phyloP scores from a whole-genome alignment of 2,329 filamentous ascomycete species.

The Phyllosticta paracitricarpa region DNA sequence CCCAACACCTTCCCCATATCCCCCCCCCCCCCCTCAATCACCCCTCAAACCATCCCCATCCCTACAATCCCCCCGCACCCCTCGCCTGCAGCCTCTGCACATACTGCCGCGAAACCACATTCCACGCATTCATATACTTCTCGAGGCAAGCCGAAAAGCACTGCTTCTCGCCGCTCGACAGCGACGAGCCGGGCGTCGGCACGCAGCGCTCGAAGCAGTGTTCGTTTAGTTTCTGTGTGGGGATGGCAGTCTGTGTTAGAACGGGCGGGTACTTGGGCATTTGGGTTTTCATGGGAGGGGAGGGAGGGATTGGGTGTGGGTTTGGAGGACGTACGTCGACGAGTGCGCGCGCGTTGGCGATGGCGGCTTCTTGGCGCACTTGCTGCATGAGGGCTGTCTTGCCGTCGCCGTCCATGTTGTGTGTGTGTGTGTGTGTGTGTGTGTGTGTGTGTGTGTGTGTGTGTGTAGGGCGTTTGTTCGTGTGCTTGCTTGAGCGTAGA shows the following conservation, averaged over 20 bases:
- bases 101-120: constrained; percentile 41
- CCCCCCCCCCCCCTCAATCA: neutral
- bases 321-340: constrained; percentile 33
- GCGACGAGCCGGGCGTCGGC: constrained; percentile 40
- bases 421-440: neutral
- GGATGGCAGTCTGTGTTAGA: too few relatives aligned
- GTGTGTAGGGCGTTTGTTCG: too few relatives aligned
- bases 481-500: neutral
- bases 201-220: constrained; percentile 48
- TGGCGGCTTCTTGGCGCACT: constrained; percentile 42
- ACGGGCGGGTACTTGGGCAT: too few relatives aligned
- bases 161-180: constrained; percentile 39
- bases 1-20: neutral
- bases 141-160: constrained; percentile 46
- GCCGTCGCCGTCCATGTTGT: constrained; percentile 23
- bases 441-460: neutral
- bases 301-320: neutral
- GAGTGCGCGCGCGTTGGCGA: constrained; percentile 41
- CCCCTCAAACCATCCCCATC: neutral
- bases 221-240: constrained; percentile 42
- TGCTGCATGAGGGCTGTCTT: constrained; percentile 42
- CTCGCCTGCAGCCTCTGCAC: constrained; percentile 35
- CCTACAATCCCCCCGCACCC: neutral
- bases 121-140: constrained; percentile 47
- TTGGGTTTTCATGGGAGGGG: neutral